These are phyloP conservation scores for Plasmodium chabaudi DNA, from an alignment of 169 alveolate species.

Conservation along the genomic window DNA sequence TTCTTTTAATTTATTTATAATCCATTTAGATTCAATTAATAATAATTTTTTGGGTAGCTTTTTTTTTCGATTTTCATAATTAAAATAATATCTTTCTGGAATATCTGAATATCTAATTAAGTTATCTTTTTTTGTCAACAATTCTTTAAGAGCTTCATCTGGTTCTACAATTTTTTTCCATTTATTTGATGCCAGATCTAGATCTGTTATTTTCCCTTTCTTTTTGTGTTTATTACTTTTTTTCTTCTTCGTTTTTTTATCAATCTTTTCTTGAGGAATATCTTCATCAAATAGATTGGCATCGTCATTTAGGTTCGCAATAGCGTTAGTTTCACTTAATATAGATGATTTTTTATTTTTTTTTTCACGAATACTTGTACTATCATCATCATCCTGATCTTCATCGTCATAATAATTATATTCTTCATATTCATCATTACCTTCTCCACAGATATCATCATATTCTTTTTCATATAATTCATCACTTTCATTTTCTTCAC, in stretches of 20 bases:
- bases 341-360: constrained; percentile 18
- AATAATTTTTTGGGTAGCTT: constrained; percentile 77
- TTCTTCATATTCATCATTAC: constrained; percentile 36
- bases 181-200: constrained; percentile 8
- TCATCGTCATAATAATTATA: constrained; percentile 19
- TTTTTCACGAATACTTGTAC: constrained; percentile 14
- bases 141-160: constrained; percentile 82
- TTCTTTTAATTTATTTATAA: constrained; percentile 73
- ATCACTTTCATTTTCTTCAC: constrained; percentile 11
- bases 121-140: constrained; percentile 81
- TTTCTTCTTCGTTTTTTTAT: constrained; percentile 5
- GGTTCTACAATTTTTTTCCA: constrained; percentile 79
- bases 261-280: neutral
- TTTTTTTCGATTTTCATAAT: constrained; percentile 33
- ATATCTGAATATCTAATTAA: constrained; percentile 78
- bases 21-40: constrained; percentile 85
- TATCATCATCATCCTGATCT: neutral
- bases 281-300: constrained; percentile 33
- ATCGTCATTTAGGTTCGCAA: constrained; percentile 3
- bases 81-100: constrained; percentile 82
- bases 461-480: constrained; percentile 33
- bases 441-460: constrained; percentile 28
- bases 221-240: constrained; percentile 21
- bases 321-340: constrained; percentile 12
- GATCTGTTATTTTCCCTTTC: constrained; percentile 10